These are phyloP conservation scores for Ustilago crameri DNA, from an alignment of 1,284 basidiomycete species.

Conservation along the genomic window DNA sequence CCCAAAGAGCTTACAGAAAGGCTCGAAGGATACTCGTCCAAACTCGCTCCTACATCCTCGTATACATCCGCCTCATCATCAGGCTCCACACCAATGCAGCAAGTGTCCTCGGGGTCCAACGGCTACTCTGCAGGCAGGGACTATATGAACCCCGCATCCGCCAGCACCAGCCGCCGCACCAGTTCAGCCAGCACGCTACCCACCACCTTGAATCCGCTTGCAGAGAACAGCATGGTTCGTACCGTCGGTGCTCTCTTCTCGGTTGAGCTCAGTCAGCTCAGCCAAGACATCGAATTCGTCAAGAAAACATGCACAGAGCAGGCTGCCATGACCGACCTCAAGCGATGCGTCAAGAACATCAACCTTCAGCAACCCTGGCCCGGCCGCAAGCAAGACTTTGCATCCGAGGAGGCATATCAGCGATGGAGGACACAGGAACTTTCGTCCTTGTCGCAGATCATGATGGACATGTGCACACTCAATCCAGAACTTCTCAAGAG, in stretches of 20 bases:
- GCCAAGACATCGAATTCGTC: constrained; percentile 80
- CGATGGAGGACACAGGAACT: constrained; percentile 88
- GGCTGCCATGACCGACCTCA: constrained; percentile 63
- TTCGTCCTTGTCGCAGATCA: constrained; percentile 83
- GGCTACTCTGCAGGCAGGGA: constrained; percentile 21
- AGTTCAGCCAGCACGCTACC: constrained; percentile 43
- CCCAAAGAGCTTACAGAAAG: constrained; percentile 83
- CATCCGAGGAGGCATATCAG: constrained; percentile 80
- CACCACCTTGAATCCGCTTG: constrained; percentile 21
- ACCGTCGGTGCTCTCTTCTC: constrained; percentile 81
- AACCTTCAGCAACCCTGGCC: constrained; percentile 85
- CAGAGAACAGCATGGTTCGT: constrained; percentile 64
- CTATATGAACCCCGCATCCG: constrained; percentile 18
- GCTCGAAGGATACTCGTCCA: constrained; percentile 83
- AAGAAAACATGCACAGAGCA: constrained; percentile 78
- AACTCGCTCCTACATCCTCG: constrained; percentile 71
- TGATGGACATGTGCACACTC: constrained; percentile 85
- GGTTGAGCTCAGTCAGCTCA: constrained; percentile 76
- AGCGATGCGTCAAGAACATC: constrained; percentile 92
- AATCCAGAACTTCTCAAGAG: constrained; percentile 89
- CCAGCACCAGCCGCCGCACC: constrained; percentile 36
- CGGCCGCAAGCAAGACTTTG: constrained; percentile 86
- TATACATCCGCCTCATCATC: constrained; percentile 4
- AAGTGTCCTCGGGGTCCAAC: constrained; percentile 22
- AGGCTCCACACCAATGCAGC: background rate